These are phyloP conservation scores for Metarhizium humberi DNA, from an alignment of 2,329 filamentous ascomycete genomes.

Conservation along the genomic window DNA sequence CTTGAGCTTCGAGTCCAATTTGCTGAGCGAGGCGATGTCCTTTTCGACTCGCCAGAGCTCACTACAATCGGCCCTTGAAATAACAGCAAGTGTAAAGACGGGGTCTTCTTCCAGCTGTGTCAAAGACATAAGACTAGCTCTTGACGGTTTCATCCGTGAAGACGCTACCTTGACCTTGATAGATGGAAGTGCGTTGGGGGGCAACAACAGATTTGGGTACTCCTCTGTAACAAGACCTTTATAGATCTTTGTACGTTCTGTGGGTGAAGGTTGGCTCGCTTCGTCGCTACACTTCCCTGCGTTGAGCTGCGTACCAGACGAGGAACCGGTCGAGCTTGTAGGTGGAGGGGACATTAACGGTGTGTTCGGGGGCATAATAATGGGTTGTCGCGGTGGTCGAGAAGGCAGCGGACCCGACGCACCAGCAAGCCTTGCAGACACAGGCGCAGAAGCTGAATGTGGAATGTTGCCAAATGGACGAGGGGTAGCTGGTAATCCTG, in stretches of 20 bases:
- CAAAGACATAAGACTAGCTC: slow-evolving; percentile 72
- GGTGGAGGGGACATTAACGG: slow-evolving; percentile 46
- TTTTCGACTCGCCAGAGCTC: slow-evolving; percentile 96
- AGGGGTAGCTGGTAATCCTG: slow-evolving; percentile 51
- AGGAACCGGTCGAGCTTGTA: slow-evolving; percentile 5
- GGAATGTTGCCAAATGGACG: slow-evolving; percentile 44
- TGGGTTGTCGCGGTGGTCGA: slow-evolving; percentile 62
- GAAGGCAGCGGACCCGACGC: slow-evolving; percentile 55
- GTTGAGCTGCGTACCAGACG: slow-evolving; percentile 3
- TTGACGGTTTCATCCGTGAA: slow-evolving; percentile 86
- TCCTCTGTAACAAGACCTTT: slow-evolving; percentile 75
- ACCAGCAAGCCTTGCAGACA: slow-evolving; percentile 48
- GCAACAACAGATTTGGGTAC: slow-evolving; percentile 74
- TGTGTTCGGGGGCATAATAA: slow-evolving; percentile 62
- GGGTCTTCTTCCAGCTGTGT: slow-evolving; percentile 83
- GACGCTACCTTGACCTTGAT: slow-evolving; percentile 84
- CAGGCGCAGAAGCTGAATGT: slow-evolving; percentile 45
- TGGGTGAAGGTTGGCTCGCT: slow-evolving; percentile 12
- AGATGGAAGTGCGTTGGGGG: slow-evolving; percentile 80
- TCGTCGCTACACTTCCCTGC: slow-evolving; percentile 3
- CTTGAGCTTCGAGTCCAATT: slow-evolving; percentile 74
- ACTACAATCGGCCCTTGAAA: slow-evolving; percentile 62
- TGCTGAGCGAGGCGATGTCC: slow-evolving; percentile 70
- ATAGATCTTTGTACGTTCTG: slow-evolving; percentile 50
- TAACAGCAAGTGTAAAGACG: slow-evolving; percentile 83